Conservation (phyloP, 257 asterid genomes). For the Penstemon barbatus region DNA sequence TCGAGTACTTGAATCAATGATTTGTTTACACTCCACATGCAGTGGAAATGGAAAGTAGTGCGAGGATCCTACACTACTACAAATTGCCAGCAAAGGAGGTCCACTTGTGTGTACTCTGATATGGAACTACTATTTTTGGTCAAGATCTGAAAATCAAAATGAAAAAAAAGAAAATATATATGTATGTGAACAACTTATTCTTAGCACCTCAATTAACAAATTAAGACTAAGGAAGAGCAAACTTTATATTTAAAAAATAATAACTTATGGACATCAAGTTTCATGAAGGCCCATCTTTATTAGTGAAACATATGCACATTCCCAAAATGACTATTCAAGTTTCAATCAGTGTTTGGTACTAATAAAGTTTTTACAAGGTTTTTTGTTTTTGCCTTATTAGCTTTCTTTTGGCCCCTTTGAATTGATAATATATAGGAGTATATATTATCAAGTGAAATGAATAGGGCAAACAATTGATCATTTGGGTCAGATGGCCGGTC, state of each 20-base stretch:
- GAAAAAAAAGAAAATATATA: too few relatives aligned
- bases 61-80: conserved; percentile 22
- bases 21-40: conserved; percentile 31
- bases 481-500: conserved; percentile 4
- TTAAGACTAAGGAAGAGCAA: too few relatives aligned
- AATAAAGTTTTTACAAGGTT: conserved; percentile 9
- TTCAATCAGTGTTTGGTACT: conserved; percentile 21
- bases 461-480: conserved; percentile 1
- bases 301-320: conserved; percentile 13
- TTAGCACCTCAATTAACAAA: too few relatives aligned
- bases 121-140: too few relatives aligned
- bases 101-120: too few relatives aligned
- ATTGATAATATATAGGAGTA: too few relatives aligned
- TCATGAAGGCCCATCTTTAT: too few relatives aligned
- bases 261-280: too few relatives aligned
- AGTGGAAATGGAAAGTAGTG: conserved; percentile 25
- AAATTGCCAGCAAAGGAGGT: not conserved
- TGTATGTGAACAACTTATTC: too few relatives aligned
- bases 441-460: not conserved
- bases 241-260: too few relatives aligned
- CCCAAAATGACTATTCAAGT: not conserved
- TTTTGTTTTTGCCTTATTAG: conserved; percentile 17
- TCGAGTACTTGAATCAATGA: conserved; percentile 12
- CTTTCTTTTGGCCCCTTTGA: not conserved
- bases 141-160: too few relatives aligned